Percentiles rank a stretch among this genome's conserved stretches.
phyloP scores from a whole-genome alignment of 75 land plant genomes.

The Pinus albicaulis region DNA sequence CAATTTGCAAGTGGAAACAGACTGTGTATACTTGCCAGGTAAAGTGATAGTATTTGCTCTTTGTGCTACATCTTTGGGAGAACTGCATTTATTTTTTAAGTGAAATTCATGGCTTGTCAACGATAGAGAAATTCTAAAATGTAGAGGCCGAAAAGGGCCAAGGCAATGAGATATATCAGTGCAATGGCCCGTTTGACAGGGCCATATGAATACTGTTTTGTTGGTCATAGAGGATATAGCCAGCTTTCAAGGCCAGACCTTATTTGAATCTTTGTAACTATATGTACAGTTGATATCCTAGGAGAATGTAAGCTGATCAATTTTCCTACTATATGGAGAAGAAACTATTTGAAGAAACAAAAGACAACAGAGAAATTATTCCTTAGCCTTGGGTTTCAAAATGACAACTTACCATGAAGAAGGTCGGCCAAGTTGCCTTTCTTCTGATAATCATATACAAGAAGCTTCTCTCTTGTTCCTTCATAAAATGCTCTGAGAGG shows the following conservation, averaged over 20 bases:
- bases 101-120: not conserved
- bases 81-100: not conserved
- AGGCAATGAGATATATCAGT: no score
- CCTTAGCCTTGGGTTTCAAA: not conserved
- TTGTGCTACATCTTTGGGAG: not conserved
- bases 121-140: not conserved
- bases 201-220: no score
- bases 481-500: conserved; percentile 26
- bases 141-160: no score
- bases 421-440: conserved; percentile 27
- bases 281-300: no score
- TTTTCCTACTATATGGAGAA: no score
- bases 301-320: no score
- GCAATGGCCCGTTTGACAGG: no score
- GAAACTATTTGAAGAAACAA: no score
- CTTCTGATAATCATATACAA: conserved; percentile 27
- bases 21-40: not conserved
- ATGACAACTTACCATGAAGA: conserved; percentile 28
- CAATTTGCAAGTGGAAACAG: not conserved
- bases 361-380: not conserved
- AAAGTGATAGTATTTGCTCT: not conserved
- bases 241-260: no score
- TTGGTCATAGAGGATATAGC: no score
- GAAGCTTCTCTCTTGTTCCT: conserved; percentile 31
- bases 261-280: no score